These are phyloP conservation scores for Tephrocybe sp. DNA, from an alignment of 768 basidiomycete genomes.

Conservation along the genomic window DNA sequence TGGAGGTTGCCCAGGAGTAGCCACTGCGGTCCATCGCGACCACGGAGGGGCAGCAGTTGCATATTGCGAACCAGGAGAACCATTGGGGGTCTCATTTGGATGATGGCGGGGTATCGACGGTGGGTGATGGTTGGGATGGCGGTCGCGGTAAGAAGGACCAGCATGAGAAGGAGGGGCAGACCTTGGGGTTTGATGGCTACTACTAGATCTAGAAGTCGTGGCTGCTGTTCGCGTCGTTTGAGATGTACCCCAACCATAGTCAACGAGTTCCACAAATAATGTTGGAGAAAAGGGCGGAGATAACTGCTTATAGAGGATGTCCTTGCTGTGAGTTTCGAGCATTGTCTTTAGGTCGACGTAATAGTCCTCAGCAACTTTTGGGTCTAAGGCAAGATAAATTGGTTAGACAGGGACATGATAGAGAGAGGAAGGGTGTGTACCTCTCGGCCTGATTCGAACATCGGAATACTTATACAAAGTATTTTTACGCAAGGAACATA, in stretches of 20 bases:
- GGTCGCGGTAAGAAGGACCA: slow-evolving; percentile 15
- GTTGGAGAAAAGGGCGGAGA: slow-evolving; percentile 64
- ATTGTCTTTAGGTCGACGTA: slow-evolving; percentile 76
- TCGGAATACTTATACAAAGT: slow-evolving; percentile 72
- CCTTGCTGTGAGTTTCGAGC: slow-evolving; percentile 72
- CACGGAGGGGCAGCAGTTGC: slow-evolving; percentile 39
- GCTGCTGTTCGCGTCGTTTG: slow-evolving; percentile 31
- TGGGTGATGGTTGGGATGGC: slow-evolving; percentile 15
- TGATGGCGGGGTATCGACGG: slow-evolving; percentile 17
- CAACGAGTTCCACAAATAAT: slow-evolving; percentile 72
- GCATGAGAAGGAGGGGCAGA: slow-evolving; percentile 14
- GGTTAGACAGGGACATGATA: slow-evolving; percentile 12
- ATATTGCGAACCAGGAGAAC: slow-evolving; percentile 21
- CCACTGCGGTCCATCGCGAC: slow-evolving; percentile 48
- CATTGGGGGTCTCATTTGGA: slow-evolving; percentile 9
- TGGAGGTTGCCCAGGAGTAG: slow-evolving; percentile 46
- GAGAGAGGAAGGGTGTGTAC: slow-evolving; percentile 36
- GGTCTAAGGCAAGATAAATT: slow-evolving; percentile 17
- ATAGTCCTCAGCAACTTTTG: slow-evolving; percentile 46
- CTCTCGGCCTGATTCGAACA: slow-evolving; percentile 66
- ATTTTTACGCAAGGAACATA: slow-evolving; percentile 78
- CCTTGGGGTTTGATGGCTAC: slow-evolving; percentile 21
- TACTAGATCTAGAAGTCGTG: slow-evolving; percentile 20
- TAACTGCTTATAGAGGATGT: slow-evolving; percentile 68
- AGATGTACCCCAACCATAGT: slow-evolving; percentile 55